Percentiles rank a stretch among this genome's conserved stretches.
Evolutionary conservation across 2,329 filamentous ascomycete species (phyloP).

Genomic region (Davidsoniella eucalypti): DNA sequence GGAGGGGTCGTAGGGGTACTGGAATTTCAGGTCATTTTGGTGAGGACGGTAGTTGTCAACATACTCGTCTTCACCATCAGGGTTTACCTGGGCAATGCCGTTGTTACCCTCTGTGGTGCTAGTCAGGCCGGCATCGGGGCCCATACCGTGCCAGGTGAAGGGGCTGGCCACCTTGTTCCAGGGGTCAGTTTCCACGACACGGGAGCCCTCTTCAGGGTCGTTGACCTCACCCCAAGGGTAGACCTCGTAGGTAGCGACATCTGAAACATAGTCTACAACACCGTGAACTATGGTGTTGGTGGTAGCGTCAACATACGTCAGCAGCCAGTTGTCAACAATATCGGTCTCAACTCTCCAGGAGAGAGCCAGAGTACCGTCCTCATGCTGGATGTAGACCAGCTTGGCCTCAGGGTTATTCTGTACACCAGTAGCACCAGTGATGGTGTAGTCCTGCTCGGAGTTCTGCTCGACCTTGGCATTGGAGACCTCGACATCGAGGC

Average conservation of each 20-base stretch:
- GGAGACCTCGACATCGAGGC: constrained; percentile 20
- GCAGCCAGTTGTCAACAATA: constrained; percentile 38
- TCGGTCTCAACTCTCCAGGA: constrained; percentile 45
- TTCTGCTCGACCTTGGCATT: constrained; percentile 16
- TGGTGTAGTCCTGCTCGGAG: constrained; percentile 21
- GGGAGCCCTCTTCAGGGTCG: constrained; percentile 33
- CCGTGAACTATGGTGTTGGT: constrained; percentile 31
- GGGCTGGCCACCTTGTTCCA: constrained; percentile 30
- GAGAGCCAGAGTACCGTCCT: constrained; percentile 29
- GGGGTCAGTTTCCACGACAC: constrained; percentile 29
- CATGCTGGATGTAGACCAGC: constrained; percentile 36
- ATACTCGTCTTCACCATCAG: constrained; percentile 23
- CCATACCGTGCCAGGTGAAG: constrained; percentile 37
- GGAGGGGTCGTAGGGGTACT: constrained; percentile 26
- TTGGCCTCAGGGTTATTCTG: constrained; percentile 36
- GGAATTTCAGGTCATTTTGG: constrained; percentile 27
- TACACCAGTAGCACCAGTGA: constrained; percentile 32
- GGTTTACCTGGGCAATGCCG: constrained; percentile 37
- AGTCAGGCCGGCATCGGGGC: constrained; percentile 24
- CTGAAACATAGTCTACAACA: constrained; percentile 40
- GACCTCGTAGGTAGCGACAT: constrained; percentile 35
- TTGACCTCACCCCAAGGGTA: constrained; percentile 36
- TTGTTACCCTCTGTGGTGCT: constrained; percentile 43
- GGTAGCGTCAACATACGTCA: constrained; percentile 38
- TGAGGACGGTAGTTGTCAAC: constrained; percentile 29